These are phyloP conservation scores for Kokia cookei DNA, from an alignment of 441 rosid species.

Conservation along the genomic window DNA sequence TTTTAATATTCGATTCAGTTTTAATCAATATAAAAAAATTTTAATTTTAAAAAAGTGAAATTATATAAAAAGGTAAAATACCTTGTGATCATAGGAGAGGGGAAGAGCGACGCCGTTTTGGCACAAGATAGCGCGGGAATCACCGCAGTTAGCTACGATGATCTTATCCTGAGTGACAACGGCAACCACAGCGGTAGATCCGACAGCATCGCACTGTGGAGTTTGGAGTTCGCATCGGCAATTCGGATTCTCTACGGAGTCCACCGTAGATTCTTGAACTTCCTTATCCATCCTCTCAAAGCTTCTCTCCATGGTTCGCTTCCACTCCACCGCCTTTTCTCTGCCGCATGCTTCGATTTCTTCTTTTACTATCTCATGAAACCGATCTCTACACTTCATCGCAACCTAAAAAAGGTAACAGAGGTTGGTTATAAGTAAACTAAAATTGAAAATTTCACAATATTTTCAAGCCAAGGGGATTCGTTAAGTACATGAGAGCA, in stretches of 20 bases:
- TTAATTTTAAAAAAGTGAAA: no score
- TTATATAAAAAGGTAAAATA: neutral
- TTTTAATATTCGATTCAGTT: no score
- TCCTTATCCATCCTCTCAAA: constrained; percentile 69
- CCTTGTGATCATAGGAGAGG: constrained; percentile 86
- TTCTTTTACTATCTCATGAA: constrained; percentile 62
- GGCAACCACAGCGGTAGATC: constrained; percentile 87
- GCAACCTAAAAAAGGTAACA: constrained; percentile 48
- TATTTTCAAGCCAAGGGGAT: neutral
- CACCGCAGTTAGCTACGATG: constrained; percentile 81
- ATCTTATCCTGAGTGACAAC: constrained; percentile 64
- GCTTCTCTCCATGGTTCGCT: constrained; percentile 50
- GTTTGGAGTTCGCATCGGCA: constrained; percentile 82
- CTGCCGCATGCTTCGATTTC: constrained; percentile 26
- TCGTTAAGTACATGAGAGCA: constrained; percentile 83
- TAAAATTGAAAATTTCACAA: neutral
- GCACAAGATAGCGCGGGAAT: constrained; percentile 88
- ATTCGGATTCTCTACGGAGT: constrained; percentile 8
- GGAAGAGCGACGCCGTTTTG: constrained; percentile 68
- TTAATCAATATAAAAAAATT: no score
- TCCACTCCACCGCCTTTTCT: constrained; percentile 44
- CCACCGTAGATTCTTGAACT: constrained; percentile 29
- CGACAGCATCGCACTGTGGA: constrained; percentile 87
- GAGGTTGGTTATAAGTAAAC: neutral
- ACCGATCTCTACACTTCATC: constrained; percentile 63